Conservation (phyloP, 106 monocot species). For the Triglochin maritima region DNA sequence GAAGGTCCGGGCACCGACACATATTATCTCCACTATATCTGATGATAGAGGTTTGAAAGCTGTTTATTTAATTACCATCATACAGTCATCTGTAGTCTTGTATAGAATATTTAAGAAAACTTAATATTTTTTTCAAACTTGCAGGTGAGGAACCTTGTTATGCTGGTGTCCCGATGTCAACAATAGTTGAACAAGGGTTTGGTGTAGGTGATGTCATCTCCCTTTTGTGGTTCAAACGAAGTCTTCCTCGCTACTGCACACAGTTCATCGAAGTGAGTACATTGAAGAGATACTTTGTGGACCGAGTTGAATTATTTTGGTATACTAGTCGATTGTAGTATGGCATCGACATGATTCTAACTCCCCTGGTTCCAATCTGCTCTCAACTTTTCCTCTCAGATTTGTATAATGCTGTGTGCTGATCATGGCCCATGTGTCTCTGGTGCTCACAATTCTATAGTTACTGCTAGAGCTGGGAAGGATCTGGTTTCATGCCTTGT, state of each 20-base stretch:
- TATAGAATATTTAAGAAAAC: too few relatives aligned
- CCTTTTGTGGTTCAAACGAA: slow-evolving; percentile 96
- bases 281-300: too few relatives aligned
- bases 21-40: slow-evolving; percentile 96
- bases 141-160: slow-evolving; percentile 96
- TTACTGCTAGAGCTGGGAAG: slow-evolving; percentile 95
- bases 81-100: too few relatives aligned
- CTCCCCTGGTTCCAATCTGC: too few relatives aligned
- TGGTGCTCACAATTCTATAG: slow-evolving; percentile 94
- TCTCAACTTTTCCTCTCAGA: slow-evolving; percentile 22
- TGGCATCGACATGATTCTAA: too few relatives aligned
- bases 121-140: neutral
- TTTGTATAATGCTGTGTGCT: slow-evolving; percentile 95
- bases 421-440: slow-evolving; percentile 99
- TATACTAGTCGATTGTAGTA: too few relatives aligned
- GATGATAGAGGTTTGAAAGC: slow-evolving; percentile 84
- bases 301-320: too few relatives aligned
- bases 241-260: slow-evolving; percentile 96
- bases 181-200: slow-evolving; percentile 74
- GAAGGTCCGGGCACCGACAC: slow-evolving; percentile 94
- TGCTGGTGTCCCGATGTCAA: slow-evolving; percentile 96
- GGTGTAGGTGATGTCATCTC: slow-evolving; percentile 95
- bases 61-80: neutral
- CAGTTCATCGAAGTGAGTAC: slow-evolving; percentile 85
- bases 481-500: slow-evolving; percentile 95